Percentiles rank a stretch among this genome's conserved stretches.
Evolutionary conservation across 768 basidiomycete species (phyloP).

Genomic region (Lentinula edodes): DNA sequence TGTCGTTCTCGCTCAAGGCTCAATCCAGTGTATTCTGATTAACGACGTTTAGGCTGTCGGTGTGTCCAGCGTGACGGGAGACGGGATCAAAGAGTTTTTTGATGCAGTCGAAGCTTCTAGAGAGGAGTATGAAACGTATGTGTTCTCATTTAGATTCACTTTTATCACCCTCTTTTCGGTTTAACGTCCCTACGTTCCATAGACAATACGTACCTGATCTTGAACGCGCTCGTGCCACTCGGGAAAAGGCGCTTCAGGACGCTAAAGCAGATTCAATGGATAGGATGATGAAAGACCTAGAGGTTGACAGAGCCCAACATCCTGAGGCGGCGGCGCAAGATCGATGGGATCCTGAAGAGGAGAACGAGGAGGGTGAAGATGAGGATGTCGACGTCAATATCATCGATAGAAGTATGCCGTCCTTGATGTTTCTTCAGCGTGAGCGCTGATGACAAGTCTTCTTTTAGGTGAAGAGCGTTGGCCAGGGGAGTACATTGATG

Average conservation of each 20-base stretch:
- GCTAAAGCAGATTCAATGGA: conserved; percentile 73
- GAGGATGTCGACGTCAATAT: conserved; percentile 59
- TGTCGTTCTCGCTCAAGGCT: conserved; percentile 12
- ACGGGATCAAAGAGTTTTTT: conserved; percentile 88
- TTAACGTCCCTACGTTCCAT: conserved; percentile 4
- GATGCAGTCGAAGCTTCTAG: conserved; percentile 85
- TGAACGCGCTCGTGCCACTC: conserved; percentile 56
- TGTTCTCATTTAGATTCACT: conserved; percentile 3
- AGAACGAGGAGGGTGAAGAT: conserved; percentile 32
- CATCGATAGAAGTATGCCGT: conserved; percentile 61
- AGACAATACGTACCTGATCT: conserved; percentile 94
- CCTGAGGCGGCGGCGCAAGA: conserved; percentile 52
- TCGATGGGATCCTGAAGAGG: conserved; percentile 55
- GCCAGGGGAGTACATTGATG: conserved; percentile 73
- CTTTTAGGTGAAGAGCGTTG: conserved; percentile 57
- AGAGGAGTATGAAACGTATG: conserved; percentile 84
- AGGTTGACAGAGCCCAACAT: conserved; percentile 63
- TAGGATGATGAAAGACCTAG: conserved; percentile 74
- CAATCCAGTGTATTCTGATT: not conserved
- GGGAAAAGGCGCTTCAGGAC: conserved; percentile 59
- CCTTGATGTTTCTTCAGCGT: not conserved
- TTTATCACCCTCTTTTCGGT: conserved; percentile 1
- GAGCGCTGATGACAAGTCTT: conserved; percentile 5
- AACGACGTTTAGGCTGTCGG: conserved; percentile 69
- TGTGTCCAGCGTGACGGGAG: conserved; percentile 94